These are phyloP conservation scores for Achaetomiella virescens DNA, from an alignment of 495 filamentous ascomycete genomes.

Conservation along the genomic window DNA sequence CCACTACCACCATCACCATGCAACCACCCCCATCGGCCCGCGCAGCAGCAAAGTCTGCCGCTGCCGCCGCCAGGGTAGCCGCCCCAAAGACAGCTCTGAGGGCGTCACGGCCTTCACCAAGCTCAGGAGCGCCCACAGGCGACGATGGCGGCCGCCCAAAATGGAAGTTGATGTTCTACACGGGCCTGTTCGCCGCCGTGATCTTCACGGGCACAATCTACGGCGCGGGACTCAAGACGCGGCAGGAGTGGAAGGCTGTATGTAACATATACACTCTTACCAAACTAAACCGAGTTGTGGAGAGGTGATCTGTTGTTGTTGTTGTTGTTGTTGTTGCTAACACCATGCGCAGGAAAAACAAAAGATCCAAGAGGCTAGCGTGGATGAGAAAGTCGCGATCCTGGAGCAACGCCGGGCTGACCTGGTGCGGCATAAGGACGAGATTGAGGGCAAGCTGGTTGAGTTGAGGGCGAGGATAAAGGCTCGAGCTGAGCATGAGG, in stretches of 20 bases:
- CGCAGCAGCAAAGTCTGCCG: too few relatives aligned
- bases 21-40: too few relatives aligned
- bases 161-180: constrained; percentile 32
- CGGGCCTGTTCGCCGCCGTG: constrained; percentile 44
- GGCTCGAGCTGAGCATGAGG: background rate
- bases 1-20: background rate
- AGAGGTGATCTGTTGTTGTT: too few relatives aligned
- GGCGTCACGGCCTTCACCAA: constrained; percentile 7
- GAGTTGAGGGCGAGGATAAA: constrained; percentile 29
- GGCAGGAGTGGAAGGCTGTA: constrained; percentile 36
- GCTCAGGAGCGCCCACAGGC: background rate
- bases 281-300: too few relatives aligned
- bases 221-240: constrained; percentile 54
- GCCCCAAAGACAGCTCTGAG: background rate
- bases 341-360: constrained; percentile 25
- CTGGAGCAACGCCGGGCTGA: constrained; percentile 31
- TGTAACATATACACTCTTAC: background rate
- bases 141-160: constrained; percentile 24
- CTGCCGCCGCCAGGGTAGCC: background rate
- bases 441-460: constrained; percentile 35
- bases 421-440: constrained; percentile 26
- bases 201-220: constrained; percentile 47
- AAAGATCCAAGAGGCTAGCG: constrained; percentile 25
- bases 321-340: too few relatives aligned
- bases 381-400: constrained; percentile 31